phyloP scores from a whole-genome alignment of 2,329 filamentous ascomycete genomes.

The Ophiostoma quercus region DNA sequence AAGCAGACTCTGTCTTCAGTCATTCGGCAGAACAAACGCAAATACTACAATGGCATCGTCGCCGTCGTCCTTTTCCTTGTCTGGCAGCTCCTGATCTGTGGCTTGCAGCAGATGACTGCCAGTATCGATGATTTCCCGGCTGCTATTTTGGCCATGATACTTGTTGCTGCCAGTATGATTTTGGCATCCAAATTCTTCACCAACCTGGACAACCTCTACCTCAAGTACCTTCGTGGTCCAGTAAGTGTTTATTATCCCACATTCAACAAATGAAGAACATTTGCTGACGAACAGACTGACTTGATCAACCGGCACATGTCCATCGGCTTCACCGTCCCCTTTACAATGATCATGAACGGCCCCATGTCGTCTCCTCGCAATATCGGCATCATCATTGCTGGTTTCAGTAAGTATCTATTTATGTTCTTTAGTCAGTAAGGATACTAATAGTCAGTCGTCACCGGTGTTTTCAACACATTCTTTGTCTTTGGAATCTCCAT shows the following conservation, averaged over 20 bases:
- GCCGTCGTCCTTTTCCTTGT: slow-evolving; percentile 38
- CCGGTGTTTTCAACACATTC: slow-evolving; percentile 33
- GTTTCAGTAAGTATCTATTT: slow-evolving; percentile 38
- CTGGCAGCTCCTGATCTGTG: slow-evolving; percentile 45
- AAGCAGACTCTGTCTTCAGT: background rate
- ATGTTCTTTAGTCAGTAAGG: background rate
- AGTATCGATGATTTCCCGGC: slow-evolving; percentile 41
- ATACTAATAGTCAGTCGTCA: slow-evolving; percentile 30
- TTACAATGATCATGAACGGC: slow-evolving; percentile 42
- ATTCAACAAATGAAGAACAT: background rate
- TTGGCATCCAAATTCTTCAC: slow-evolving; percentile 25
- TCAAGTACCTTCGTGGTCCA: slow-evolving; percentile 25
- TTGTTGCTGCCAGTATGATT: slow-evolving; percentile 38
- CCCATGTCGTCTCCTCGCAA: slow-evolving; percentile 33
- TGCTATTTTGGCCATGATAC: slow-evolving; percentile 45
- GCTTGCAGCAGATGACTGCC: slow-evolving; percentile 37
- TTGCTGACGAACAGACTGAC: slow-evolving; percentile 38
- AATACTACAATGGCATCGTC: slow-evolving; percentile 31
- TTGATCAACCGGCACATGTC: slow-evolving; percentile 49
- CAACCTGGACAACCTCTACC: slow-evolving; percentile 32
- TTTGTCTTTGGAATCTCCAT: slow-evolving; percentile 32
- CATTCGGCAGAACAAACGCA: background rate
- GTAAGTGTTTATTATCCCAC: slow-evolving; percentile 15
- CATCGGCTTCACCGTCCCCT: slow-evolving; percentile 47
- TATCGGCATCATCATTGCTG: slow-evolving; percentile 42